Percentiles rank a stretch among this genome's conserved stretches.
Evolutionary conservation across 164 flowering plant genomes (phyloP).

Genomic region (Macadamia tetraphylla): DNA sequence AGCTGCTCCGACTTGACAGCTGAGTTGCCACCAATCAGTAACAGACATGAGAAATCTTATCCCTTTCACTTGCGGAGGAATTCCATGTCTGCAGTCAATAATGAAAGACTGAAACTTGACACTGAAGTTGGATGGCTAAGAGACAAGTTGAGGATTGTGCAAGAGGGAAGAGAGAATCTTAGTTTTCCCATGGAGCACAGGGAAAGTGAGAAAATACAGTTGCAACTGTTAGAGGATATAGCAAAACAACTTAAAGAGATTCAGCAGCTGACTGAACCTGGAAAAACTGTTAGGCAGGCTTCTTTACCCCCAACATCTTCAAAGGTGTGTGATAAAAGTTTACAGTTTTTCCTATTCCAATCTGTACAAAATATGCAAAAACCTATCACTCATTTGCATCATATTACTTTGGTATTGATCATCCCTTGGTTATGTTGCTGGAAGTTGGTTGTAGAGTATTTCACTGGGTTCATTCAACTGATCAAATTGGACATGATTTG

Average conservation of each 20-base stretch:
- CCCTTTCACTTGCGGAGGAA: slow-evolving; percentile 39
- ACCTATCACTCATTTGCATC: too few species aligned
- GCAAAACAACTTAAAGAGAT: slow-evolving; percentile 62
- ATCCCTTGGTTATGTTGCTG: too few species aligned
- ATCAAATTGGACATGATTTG: too few species aligned
- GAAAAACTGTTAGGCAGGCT: slow-evolving; percentile 41
- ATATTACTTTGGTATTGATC: too few species aligned
- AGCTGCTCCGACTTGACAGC: slow-evolving; percentile 31
- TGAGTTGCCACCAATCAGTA: slow-evolving; percentile 29
- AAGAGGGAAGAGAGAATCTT: slow-evolving; percentile 72
- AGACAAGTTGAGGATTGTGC: slow-evolving; percentile 63
- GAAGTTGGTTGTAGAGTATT: too few species aligned
- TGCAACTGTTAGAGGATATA: slow-evolving; percentile 65
- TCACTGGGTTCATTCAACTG: slow-evolving; percentile 10
- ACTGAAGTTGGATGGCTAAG: slow-evolving; percentile 66
- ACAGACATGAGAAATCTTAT: slow-evolving; percentile 15
- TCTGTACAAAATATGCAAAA: not conserved
- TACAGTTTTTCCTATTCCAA: not conserved
- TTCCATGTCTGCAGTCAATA: slow-evolving; percentile 63
- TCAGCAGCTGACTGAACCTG: slow-evolving; percentile 47
- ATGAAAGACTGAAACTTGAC: slow-evolving; percentile 68
- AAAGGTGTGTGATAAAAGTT: slow-evolving; percentile 39
- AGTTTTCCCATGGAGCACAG: slow-evolving; percentile 39
- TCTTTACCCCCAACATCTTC: slow-evolving; percentile 61
- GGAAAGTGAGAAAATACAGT: slow-evolving; percentile 49